Conservation (phyloP, 495 filamentous ascomycete species). For the Hypoxylon cercidicola region DNA sequence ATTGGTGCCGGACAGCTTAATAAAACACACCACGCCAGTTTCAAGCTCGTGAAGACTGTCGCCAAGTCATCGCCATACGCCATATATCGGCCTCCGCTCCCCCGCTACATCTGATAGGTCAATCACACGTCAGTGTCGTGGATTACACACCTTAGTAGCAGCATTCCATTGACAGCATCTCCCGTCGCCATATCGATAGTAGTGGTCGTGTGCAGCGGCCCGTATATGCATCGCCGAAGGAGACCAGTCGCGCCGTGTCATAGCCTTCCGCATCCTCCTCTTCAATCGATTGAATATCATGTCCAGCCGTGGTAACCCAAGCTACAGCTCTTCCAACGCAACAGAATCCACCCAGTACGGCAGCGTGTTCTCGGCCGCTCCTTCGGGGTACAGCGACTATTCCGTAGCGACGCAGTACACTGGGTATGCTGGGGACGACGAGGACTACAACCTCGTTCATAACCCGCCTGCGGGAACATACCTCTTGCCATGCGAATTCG, state of each 20-base stretch:
- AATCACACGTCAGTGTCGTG: constrained; percentile 3
- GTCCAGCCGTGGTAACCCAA: neutral
- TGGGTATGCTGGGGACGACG: neutral
- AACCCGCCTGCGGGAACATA: neutral
- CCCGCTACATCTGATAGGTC: constrained; percentile 17
- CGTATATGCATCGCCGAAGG: constrained; percentile 9
- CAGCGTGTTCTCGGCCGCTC: constrained; percentile 5
- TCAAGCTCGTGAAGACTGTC: constrained; percentile 1
- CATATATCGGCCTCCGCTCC: constrained; percentile 5
- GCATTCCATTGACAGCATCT: constrained; percentile 2
- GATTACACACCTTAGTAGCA: neutral
- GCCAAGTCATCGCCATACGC: constrained; percentile 5
- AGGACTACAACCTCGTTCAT: neutral
- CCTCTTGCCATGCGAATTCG: constrained; percentile 56
- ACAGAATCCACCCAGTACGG: constrained; percentile 2
- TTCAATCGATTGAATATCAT: neutral
- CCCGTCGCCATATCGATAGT: constrained; percentile 5
- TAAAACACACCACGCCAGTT: neutral
- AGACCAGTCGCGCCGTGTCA: constrained; percentile 1
- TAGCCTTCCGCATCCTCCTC: neutral
- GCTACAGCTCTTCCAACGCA: neutral
- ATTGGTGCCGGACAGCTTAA: constrained; percentile 3
- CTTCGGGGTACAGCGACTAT: neutral
- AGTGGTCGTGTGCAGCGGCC: neutral
- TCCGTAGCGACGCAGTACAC: constrained; percentile 19